Conservation (phyloP, 2,329 filamentous ascomycete species). For the Claviceps spartinae region DNA sequence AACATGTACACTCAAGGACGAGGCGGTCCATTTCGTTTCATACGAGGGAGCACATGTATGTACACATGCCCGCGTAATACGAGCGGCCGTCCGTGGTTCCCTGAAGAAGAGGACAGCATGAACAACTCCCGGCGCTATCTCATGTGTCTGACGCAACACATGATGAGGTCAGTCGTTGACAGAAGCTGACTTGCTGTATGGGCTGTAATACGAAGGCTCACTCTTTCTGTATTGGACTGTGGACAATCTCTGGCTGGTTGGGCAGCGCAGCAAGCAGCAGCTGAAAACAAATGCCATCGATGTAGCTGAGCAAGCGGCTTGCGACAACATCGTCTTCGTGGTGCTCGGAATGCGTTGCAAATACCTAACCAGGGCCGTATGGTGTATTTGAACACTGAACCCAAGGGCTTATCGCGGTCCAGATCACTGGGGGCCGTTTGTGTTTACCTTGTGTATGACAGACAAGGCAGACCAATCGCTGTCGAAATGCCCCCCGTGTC, state of each 20-base stretch:
- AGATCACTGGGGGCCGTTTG: no score
- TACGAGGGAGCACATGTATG: slow-evolving; percentile 6
- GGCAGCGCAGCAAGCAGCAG: not conserved
- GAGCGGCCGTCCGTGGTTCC: slow-evolving; percentile 4
- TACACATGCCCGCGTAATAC: slow-evolving; percentile 7
- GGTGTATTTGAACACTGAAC: not conserved
- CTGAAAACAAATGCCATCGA: not conserved
- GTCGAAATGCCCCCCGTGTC: not conserved
- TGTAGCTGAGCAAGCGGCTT: not conserved
- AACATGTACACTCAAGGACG: not conserved
- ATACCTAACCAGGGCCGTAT: not conserved
- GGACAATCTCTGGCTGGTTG: no score
- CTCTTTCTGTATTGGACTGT: no score
- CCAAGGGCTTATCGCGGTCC: no score
- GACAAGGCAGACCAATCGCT: not conserved
- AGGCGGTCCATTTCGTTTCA: slow-evolving; percentile 1
- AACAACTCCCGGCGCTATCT: slow-evolving; percentile 4
- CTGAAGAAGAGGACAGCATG: slow-evolving; percentile 5
- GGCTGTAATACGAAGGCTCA: not conserved
- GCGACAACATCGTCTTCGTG: not conserved
- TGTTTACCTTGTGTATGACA: not conserved
- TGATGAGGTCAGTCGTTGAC: slow-evolving; percentile 4
- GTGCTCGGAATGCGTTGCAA: no score
- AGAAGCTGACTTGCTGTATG: slow-evolving; percentile 1
- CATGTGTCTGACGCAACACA: slow-evolving; percentile 3